These are phyloP conservation scores for Luffa aegyptiaca DNA, from an alignment of 306 rosid species.

Conservation along the genomic window DNA sequence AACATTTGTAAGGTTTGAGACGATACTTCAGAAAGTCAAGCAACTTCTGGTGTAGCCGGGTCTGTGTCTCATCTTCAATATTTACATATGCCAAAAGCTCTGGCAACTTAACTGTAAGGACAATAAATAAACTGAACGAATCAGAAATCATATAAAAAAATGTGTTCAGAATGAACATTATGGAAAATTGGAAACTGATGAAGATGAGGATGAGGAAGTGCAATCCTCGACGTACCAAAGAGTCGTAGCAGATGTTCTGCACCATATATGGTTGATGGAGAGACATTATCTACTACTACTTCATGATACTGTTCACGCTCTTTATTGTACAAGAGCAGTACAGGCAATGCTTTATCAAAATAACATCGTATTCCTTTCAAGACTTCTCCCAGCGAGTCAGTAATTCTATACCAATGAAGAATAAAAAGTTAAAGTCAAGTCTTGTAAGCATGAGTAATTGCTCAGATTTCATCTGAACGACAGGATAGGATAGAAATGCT, in stretches of 20 bases:
- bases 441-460: constrained; percentile 11
- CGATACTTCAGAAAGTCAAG: constrained; percentile 66
- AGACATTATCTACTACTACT: constrained; percentile 37
- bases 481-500: neutral
- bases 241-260: constrained; percentile 95
- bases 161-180: neutral
- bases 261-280: constrained; percentile 83
- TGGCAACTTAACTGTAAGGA: constrained; percentile 81
- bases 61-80: constrained; percentile 83
- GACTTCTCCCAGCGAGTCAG: constrained; percentile 70
- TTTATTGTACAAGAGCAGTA: constrained; percentile 77
- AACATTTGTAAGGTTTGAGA: constrained; percentile 2
- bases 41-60: constrained; percentile 61
- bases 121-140: constrained; percentile 19
- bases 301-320: constrained; percentile 84
- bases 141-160: neutral
- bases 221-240: constrained; percentile 41
- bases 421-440: constrained; percentile 12
- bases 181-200: neutral
- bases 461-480: constrained; percentile 7
- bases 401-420: constrained; percentile 37
- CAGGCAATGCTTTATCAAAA: constrained; percentile 87
- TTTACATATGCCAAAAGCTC: constrained; percentile 82
- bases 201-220: neutral
- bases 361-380: constrained; percentile 83